Conservation (phyloP, 2,329 filamentous ascomycete genomes). For the Sordariomycetes sp. region DNA sequence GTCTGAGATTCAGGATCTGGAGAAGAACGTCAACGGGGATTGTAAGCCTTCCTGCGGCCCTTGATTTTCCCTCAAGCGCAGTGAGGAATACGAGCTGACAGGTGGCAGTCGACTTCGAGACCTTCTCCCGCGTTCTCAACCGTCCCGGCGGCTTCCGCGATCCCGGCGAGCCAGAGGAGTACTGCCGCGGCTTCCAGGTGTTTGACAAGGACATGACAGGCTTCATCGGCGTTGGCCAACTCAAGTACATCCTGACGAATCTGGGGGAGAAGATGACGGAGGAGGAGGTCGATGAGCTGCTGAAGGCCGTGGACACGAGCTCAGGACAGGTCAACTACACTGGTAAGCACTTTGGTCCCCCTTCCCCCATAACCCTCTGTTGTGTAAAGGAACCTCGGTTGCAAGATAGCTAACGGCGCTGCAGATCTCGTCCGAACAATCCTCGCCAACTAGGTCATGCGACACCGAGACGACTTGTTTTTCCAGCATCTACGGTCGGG, state of each 20-base stretch:
- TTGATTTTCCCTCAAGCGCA: neutral
- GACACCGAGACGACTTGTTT: conserved; percentile 6
- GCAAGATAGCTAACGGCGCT: too few species aligned
- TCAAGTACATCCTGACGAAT: conserved; percentile 97
- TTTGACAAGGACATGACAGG: conserved; percentile 99
- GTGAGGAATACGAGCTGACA: conserved; percentile 6
- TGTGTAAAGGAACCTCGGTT: neutral
- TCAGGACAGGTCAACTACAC: conserved; percentile 97
- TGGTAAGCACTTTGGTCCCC: conserved; percentile 47
- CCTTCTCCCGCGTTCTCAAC: conserved; percentile 94
- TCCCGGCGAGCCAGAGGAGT: conserved; percentile 94
- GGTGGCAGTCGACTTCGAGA: conserved; percentile 83
- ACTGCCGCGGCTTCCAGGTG: conserved; percentile 97
- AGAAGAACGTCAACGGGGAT: conserved; percentile 81
- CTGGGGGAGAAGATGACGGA: conserved; percentile 99
- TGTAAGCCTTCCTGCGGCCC: conserved; percentile 54
- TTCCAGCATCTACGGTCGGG: conserved; percentile 23
- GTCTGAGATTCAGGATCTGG: conserved; percentile 83
- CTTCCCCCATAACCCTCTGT: neutral
- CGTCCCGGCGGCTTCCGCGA: conserved; percentile 97
- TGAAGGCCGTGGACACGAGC: conserved; percentile 96
- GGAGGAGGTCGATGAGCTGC: conserved; percentile 95
- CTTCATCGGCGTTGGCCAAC: conserved; percentile 93
- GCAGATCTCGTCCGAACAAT: conserved; percentile 78
- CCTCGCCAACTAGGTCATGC: conserved; percentile 69